Base-by-base conservation (phyloP, 2,329 filamentous ascomycete genomes). In the Penicillium italicum region DNA sequence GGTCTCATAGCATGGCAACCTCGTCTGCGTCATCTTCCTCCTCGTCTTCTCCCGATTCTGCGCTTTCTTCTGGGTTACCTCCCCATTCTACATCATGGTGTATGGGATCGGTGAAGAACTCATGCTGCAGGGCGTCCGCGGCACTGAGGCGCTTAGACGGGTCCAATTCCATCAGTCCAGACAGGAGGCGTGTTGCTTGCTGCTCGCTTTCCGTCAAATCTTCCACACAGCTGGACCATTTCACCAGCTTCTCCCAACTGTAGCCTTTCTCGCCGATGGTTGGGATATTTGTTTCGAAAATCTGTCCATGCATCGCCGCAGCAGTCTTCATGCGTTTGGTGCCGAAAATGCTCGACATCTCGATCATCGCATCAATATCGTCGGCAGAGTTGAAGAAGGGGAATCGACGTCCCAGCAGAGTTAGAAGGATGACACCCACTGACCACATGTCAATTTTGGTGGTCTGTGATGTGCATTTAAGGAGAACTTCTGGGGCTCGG, bases 331-430 rank as follows among this genome's bases (percentile, higher is more conserved):
- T 97, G 56, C 87, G 85, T 69, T 84, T 86, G 40, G 82, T 82
- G 47, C 94, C 94, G 71, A 97, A 97, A 58, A 99, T 96, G 56
- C 91, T 96, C 34, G 92, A 90, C 63, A 99, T 95, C 74, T 99
- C 94, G 63, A 99, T 93, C 82, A 97, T 88, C 49, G 94, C 94
- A 69, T 99, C 94, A 45, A 99, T 89, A 67, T 99, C 94, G 72
- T 99, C 94, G n/a, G 91, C 88, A 43, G 90, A 96, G 76, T 99
- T 97, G 81, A 99, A 99, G 76, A 99, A 99, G 1, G 94, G 94
- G 67, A 99, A 99, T 4, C 94, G 86, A 54, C 89, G 88, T 38
- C 90, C 93, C 14, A 99, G 80, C 60, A 99, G 88, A 0, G 94
- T 99, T n/a, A 99, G 80, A 2, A 99, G 82, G 53, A 99, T 96